Base-by-base conservation (phyloP, 2,329 filamentous ascomycete species). In the Trichoderma sp. region DNA sequence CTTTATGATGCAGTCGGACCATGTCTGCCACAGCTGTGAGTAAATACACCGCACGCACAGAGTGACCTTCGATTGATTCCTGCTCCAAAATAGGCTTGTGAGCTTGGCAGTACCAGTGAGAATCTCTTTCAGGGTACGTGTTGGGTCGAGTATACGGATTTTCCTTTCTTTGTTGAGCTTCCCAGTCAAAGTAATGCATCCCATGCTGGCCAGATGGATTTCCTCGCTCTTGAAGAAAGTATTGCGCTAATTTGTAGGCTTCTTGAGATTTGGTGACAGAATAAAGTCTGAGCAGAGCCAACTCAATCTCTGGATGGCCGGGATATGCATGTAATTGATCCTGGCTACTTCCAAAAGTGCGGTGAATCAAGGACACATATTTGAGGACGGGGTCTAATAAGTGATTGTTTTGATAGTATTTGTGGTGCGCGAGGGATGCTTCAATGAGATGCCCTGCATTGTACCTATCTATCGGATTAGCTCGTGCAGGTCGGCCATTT, bases 11-110 rank as follows among this genome's bases (percentile, higher is more conserved):
- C 13, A 43, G 33, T 24, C 24, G 57, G 33, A 59, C 21, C 13
- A 59, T 35, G 21, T 59, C 57, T 29, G 57, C 57, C 35, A 59
- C 35, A 37, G 57, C 57, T 59, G 57, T 59, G n/a, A 59, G 57
- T 13, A 59, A 21, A 43, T 59, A 59, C 57, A 59, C 35, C 19
- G 57, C 57, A 37, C 57, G 57, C 10, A 59, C 57, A 6, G 31
- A 27, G 21, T 59, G 57, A 1, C 57, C 57, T 37, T 59, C 57
- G 21, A 59, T 59, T 40, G 57, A 43, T 43, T 59, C 57, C 21
- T 59, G 57, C 21, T 37, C 33, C 11, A 59, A 37, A 13, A 59
- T 59, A 14, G 57, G 57, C 57, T 43, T 37, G 35, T 59, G 57
- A 21, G 57, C 57, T 59, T 59, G 57, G 33, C 21, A 24, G 35